Evolutionary conservation across 805 yeast genomes (phyloP).

Genomic region (Kazachstania africana): DNA sequence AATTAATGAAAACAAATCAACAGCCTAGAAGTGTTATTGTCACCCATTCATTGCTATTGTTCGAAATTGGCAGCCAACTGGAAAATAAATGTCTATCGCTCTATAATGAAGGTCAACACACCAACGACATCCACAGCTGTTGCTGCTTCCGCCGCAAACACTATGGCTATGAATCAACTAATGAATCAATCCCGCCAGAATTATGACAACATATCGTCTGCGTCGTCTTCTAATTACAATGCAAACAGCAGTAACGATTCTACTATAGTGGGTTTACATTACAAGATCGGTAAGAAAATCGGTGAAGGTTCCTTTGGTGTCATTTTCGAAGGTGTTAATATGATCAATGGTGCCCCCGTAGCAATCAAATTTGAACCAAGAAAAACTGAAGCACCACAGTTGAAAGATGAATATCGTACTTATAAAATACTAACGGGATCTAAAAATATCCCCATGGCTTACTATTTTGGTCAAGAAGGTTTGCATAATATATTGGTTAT

Average conservation of each 20-base stretch:
- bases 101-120: no score
- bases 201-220: background rate
- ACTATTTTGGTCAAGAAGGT: slow-evolving; percentile 97
- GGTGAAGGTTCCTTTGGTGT: slow-evolving; percentile 99
- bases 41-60: no score
- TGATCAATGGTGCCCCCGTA: slow-evolving; percentile 76
- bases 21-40: no score
- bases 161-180: slow-evolving; percentile 5
- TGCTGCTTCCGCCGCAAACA: no score
- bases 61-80: no score
- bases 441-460: slow-evolving; percentile 84
- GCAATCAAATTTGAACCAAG: slow-evolving; percentile 97
- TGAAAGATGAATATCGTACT: slow-evolving; percentile 91
- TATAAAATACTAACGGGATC: slow-evolving; percentile 81
- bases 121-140: background rate
- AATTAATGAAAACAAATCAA: no score
- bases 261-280: slow-evolving; percentile 75
- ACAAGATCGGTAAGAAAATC: slow-evolving; percentile 91
- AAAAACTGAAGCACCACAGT: slow-evolving; percentile 93
- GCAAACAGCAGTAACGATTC: slow-evolving; percentile 4
- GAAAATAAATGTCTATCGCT: no score
- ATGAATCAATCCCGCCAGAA: slow-evolving; percentile 1
- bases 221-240: background rate
- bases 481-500: slow-evolving; percentile 90
- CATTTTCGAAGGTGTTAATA: slow-evolving; percentile 88